phyloP scores from a whole-genome alignment of 129 eudicot genomes.

The Artemisia argyi region DNA sequence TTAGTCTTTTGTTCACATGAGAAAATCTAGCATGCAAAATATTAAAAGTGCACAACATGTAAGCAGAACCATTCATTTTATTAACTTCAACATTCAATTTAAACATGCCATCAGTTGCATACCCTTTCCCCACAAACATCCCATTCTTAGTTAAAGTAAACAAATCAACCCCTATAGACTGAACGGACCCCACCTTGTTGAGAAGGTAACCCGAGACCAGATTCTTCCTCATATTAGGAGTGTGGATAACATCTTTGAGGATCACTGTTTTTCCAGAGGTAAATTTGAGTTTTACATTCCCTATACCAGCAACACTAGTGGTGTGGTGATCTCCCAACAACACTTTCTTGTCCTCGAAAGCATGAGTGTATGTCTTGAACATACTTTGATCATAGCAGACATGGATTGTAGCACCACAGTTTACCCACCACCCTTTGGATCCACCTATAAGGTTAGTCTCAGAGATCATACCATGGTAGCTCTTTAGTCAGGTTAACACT shows the following conservation, averaged over 20 bases:
- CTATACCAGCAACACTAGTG: not conserved
- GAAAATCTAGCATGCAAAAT: not conserved
- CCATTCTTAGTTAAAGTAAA: not conserved
- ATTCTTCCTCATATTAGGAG: not conserved
- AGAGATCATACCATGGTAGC: not conserved
- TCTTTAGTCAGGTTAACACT: not conserved
- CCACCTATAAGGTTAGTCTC: not conserved
- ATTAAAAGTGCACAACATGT: not conserved
- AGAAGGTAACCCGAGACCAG: not conserved
- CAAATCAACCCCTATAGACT: not conserved
- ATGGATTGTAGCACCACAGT: not conserved
- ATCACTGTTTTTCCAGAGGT: not conserved
- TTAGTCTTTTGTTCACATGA: not conserved
- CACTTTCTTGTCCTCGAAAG: not conserved
- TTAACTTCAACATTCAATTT: no score
- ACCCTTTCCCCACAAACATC: no score
- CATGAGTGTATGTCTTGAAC: not conserved
- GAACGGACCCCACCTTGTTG: not conserved
- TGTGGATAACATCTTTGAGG: not conserved
- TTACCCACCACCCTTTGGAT: not conserved
- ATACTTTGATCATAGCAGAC: constrained; percentile 3
- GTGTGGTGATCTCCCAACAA: constrained; percentile 1
- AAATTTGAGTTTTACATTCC: not conserved
- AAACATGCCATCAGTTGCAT: not conserved
- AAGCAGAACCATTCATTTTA: not conserved